Evolutionary conservation across 441 rosid genomes (phyloP), one percentile per base, ranked within the genome.

Genomic region (Rhodomyrtus psidioides): DNA sequence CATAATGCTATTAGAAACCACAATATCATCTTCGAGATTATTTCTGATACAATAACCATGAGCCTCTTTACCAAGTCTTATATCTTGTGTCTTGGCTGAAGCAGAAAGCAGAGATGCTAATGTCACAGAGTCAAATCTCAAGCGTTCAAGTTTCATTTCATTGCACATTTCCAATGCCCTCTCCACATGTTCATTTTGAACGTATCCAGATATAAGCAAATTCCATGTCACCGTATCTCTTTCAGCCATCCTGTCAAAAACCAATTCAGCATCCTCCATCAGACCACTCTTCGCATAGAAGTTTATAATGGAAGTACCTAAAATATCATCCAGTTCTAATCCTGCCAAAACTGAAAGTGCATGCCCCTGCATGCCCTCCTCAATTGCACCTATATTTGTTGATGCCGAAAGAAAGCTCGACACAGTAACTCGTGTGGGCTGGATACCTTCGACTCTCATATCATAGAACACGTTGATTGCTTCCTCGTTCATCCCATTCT

Each of bases 171-270:
- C 8, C 27, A 95, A 89, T 70, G 94, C 99, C 86, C 91, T 89
- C 60, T 91, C 91, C 84, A 90, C 86, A 87, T 89, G 87, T n/a
- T 93, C 91, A 49, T 85, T 82, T 59, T 84, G 93, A 88, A 94
- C 92, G 86, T 92, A 95, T 82, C 93, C 89, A 30, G 94, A 93
- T 74, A 95, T 90, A 24, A 96, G 89, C 87, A 96, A 87, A 93
- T 96, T 96, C 97, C 98, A 96, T 28, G 95, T 92, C 8, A 95
- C 97, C 44, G 89, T 92, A 90, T 96, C 99, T 81, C 91, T 95
- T 44, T 87, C 93, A 28, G 86, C 5, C 90, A 95, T 91, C 74
- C 88, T 89, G 88, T 86, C 79, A 83, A 95, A 94, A 30, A 92
- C 89, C 86, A 91, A 86, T 91, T 94, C 92, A 39, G 94, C 96